Conservation (phyloP, 2,329 filamentous ascomycete genomes). For the Aspergillus oerlinghausenensis region DNA sequence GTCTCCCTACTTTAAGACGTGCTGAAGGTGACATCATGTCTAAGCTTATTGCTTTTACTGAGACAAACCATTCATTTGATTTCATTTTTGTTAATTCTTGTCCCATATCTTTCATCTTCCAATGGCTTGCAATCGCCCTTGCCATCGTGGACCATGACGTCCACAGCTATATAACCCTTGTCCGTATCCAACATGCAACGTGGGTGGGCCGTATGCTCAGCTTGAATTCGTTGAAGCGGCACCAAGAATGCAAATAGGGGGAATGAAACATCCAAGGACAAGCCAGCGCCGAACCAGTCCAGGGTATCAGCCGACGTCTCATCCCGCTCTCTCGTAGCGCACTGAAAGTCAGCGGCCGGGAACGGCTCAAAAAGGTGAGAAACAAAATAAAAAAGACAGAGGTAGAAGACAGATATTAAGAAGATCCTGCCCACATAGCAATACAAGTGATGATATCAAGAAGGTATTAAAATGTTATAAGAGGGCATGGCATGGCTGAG, state of each 20-base stretch:
- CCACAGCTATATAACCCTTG: constrained; percentile 13
- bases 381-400: constrained; percentile 15
- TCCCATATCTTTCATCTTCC: constrained; percentile 9
- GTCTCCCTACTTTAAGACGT: constrained; percentile 1
- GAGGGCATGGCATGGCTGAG: constrained; percentile 15
- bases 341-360: constrained; percentile 16
- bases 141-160: constrained; percentile 12
- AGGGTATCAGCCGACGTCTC: constrained; percentile 19
- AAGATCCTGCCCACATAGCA: constrained; percentile 37
- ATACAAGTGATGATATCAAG: constrained; percentile 34
- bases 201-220: constrained; percentile 15
- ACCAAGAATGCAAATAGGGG: constrained; percentile 23
- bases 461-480: constrained; percentile 26
- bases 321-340: constrained; percentile 15
- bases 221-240: constrained; percentile 20
- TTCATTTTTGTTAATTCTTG: constrained; percentile 11
- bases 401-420: constrained; percentile 17
- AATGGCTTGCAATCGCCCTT: constrained; percentile 8
- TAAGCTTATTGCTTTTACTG: not conserved
- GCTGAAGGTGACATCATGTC: not conserved
- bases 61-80: constrained; percentile 6
- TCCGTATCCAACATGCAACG: constrained; percentile 11
- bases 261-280: constrained; percentile 17
- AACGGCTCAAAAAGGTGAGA: constrained; percentile 17
- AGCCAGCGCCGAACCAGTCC: constrained; percentile 21